phyloP scores from a whole-genome alignment of 768 basidiomycete genomes.

The Strobilomyces confusus region DNA sequence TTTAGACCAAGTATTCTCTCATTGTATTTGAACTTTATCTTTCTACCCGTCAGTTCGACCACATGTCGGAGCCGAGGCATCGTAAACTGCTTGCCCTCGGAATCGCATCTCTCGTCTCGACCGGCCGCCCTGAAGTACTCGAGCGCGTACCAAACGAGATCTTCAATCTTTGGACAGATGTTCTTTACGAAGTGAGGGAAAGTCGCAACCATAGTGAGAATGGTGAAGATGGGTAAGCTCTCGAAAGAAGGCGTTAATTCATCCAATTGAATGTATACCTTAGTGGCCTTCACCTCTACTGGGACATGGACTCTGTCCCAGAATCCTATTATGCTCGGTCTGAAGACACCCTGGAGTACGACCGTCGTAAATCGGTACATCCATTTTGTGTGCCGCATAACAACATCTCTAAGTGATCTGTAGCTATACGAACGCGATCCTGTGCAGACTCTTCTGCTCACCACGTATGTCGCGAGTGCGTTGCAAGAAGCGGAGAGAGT shows the following conservation, averaged over 20 bases:
- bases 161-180: conserved; percentile 85
- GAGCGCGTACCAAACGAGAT: conserved; percentile 68
- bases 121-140: conserved; percentile 69
- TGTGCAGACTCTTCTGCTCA: conserved; percentile 64
- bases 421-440: conserved; percentile 73
- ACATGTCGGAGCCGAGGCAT: conserved; percentile 80
- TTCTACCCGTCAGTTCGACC: conserved; percentile 64
- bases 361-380: conserved; percentile 68
- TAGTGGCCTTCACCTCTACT: conserved; percentile 52
- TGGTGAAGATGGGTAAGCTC: conserved; percentile 35
- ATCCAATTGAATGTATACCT: neutral
- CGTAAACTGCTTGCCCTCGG: conserved; percentile 85
- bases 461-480: conserved; percentile 50
- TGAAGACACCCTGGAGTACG: conserved; percentile 69
- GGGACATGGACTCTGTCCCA: conserved; percentile 66
- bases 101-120: conserved; percentile 70
- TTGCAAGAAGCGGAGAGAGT: conserved; percentile 61
- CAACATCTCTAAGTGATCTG: conserved; percentile 8
- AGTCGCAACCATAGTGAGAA: conserved; percentile 39
- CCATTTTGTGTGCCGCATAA: neutral
- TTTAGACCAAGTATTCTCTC: neutral
- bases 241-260: neutral
- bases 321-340: conserved; percentile 56
- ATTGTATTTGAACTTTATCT: neutral
- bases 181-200: conserved; percentile 83